A percentile compares a stretch with the other conserved stretches of the same genome.
phyloP scores from a whole-genome alignment of 495 filamentous ascomycete species.

The Annulohypoxylon stygium region DNA sequence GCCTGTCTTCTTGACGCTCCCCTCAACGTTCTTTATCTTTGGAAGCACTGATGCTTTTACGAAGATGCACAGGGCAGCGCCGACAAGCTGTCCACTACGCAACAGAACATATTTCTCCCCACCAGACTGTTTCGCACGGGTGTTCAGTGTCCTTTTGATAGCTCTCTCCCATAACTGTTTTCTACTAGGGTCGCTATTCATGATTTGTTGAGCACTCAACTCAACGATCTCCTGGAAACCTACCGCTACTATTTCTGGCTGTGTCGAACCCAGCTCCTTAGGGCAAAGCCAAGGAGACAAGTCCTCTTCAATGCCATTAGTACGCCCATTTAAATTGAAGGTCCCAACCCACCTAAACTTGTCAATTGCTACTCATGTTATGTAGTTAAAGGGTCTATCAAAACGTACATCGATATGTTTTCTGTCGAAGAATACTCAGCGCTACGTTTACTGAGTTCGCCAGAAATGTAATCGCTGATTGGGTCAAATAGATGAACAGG shows the following conservation, averaged over 20 bases:
- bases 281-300: constrained; percentile 86
- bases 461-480: constrained; percentile 86
- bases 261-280: constrained; percentile 59
- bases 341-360: constrained; percentile 83
- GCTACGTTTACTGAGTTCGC: constrained; percentile 76
- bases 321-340: constrained; percentile 93
- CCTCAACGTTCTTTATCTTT: constrained; percentile 95
- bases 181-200: constrained; percentile 93
- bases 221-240: constrained; percentile 99
- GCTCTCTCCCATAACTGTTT: constrained; percentile 88
- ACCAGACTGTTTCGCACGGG: constrained; percentile 68
- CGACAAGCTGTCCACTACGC: constrained; percentile 93
- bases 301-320: constrained; percentile 80
- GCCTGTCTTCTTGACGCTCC: constrained; percentile 95
- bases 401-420: constrained; percentile 62
- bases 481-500: constrained; percentile 92
- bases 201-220: constrained; percentile 97
- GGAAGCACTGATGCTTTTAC: constrained; percentile 81
- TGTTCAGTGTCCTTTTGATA: constrained; percentile 81
- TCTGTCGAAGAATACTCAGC: constrained; percentile 64
- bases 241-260: constrained; percentile 85
- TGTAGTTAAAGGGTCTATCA: neutral
- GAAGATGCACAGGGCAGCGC: constrained; percentile 90
- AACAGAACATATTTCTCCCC: constrained; percentile 87
- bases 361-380: constrained; percentile 54